Evolutionary conservation across 352 stramenopile species (phyloP).

Genomic region (Phytophthora constricta): DNA sequence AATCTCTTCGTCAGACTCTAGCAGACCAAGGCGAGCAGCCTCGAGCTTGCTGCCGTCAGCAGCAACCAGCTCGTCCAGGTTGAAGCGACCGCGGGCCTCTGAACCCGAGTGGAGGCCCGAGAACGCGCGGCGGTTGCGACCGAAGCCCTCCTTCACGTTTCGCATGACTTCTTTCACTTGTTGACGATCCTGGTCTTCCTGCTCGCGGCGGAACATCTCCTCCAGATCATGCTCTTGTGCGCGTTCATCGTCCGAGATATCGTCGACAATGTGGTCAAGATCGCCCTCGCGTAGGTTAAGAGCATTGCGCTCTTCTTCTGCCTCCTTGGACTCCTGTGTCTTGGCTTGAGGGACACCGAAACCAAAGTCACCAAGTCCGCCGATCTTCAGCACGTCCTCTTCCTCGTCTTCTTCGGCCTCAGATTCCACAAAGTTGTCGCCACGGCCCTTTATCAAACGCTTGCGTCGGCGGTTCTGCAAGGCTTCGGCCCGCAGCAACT

Average conservation of each 20-base stretch:
- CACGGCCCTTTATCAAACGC: slow-evolving; percentile 50
- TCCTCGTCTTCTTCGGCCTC: slow-evolving; percentile 90
- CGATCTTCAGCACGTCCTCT: slow-evolving; percentile 84
- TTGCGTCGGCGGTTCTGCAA: slow-evolving; percentile 62
- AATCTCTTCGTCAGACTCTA: slow-evolving; percentile 84
- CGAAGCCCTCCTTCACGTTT: slow-evolving; percentile 90
- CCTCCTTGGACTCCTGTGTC: slow-evolving; percentile 77
- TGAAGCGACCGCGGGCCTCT: slow-evolving; percentile 80
- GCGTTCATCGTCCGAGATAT: slow-evolving; percentile 85
- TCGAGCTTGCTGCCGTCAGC: slow-evolving; percentile 81
- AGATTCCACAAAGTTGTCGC: slow-evolving; percentile 74
- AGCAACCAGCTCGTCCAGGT: slow-evolving; percentile 82
- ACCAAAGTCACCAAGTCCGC: slow-evolving; percentile 83
- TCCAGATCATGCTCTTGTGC: slow-evolving; percentile 70
- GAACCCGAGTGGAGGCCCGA: slow-evolving; percentile 52
- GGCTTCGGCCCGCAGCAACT: slow-evolving; percentile 68
- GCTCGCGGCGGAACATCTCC: slow-evolving; percentile 75
- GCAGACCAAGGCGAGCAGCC: slow-evolving; percentile 73
- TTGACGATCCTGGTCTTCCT: slow-evolving; percentile 70
- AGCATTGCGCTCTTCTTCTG: slow-evolving; percentile 76
- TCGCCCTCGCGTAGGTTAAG: slow-evolving; percentile 81
- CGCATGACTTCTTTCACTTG: slow-evolving; percentile 88
- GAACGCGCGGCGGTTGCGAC: slow-evolving; percentile 82
- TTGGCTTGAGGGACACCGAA: slow-evolving; percentile 77
- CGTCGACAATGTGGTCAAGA: slow-evolving; percentile 86